phyloP scores from a whole-genome alignment of 2,329 filamentous ascomycete genomes.

The Trichoderma sp. region DNA sequence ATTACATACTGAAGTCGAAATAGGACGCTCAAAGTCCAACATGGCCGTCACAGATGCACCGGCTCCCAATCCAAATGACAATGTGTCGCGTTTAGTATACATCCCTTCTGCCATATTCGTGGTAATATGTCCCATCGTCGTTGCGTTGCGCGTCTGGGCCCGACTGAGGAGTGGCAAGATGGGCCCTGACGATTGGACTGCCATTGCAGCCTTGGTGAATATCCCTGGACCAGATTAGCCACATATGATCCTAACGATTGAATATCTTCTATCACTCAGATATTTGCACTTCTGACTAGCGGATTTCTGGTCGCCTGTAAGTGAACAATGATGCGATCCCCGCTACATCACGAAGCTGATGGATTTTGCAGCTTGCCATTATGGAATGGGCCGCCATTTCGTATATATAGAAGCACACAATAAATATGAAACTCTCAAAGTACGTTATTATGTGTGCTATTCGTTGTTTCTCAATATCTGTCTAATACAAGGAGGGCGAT shows the following conservation, averaged over 20 bases:
- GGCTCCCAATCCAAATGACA: background rate
- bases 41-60: background rate
- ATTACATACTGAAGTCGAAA: background rate
- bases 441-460: background rate
- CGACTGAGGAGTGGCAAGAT: background rate
- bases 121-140: background rate
- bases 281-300: background rate
- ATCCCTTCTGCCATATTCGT: background rate
- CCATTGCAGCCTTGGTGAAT: background rate
- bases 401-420: background rate
- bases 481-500: background rate
- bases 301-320: background rate
- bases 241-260: background rate
- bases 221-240: background rate
- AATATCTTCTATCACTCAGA: background rate
- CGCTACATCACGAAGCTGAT: background rate
- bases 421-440: background rate
- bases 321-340: background rate
- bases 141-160: background rate
- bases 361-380: background rate
- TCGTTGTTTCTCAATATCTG: background rate
- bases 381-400: background rate
- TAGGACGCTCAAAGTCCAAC: background rate
- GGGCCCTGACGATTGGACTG: constrained; percentile 1
- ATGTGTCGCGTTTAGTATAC: background rate